A percentile compares a stretch with the other conserved stretches of the same genome.
These are phyloP conservation scores for Ogataea degrootiae DNA, from an alignment of 805 yeast genomes.

Conservation along the genomic window DNA sequence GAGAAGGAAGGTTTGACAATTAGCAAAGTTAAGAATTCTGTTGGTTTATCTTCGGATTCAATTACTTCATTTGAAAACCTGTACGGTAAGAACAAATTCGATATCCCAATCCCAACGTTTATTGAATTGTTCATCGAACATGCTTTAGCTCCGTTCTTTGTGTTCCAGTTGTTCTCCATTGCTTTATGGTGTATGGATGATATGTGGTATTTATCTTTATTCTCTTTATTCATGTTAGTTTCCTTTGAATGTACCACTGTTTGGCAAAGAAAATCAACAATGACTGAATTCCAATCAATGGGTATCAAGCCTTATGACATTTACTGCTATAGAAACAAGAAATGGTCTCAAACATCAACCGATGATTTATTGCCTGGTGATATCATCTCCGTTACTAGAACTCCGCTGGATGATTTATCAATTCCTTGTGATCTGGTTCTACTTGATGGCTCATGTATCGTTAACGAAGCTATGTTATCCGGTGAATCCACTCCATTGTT, in stretches of 20 bases:
- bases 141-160: conserved; percentile 97
- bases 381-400: conserved; percentile 79
- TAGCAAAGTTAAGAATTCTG: conserved; percentile 45
- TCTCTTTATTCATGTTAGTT: conserved; percentile 86
- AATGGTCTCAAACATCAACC: conserved; percentile 69
- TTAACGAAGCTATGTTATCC: conserved; percentile 97
- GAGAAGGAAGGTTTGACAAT: conserved; percentile 61
- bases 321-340: conserved; percentile 61
- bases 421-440: conserved; percentile 90
- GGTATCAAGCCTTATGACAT: conserved; percentile 88
- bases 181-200: conserved; percentile 96
- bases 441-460: conserved; percentile 87
- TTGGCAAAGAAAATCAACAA: conserved; percentile 89
- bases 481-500: conserved; percentile 97
- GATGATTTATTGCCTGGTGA: conserved; percentile 87
- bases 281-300: conserved; percentile 95
- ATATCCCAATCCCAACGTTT: conserved; percentile 93
- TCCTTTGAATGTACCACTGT: conserved; percentile 93
- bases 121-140: conserved; percentile 90
- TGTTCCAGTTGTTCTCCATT: conserved; percentile 93
- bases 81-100: conserved; percentile 85
- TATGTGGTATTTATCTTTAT: conserved; percentile 91
- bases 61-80: conserved; percentile 41
- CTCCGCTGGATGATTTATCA: conserved; percentile 80
- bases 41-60: conserved; percentile 29